Percentiles rank a stretch among this genome's conserved stretches.
Conservation (phyloP, 177 flowering plant species). For the Vitis hybrid region DNA sequence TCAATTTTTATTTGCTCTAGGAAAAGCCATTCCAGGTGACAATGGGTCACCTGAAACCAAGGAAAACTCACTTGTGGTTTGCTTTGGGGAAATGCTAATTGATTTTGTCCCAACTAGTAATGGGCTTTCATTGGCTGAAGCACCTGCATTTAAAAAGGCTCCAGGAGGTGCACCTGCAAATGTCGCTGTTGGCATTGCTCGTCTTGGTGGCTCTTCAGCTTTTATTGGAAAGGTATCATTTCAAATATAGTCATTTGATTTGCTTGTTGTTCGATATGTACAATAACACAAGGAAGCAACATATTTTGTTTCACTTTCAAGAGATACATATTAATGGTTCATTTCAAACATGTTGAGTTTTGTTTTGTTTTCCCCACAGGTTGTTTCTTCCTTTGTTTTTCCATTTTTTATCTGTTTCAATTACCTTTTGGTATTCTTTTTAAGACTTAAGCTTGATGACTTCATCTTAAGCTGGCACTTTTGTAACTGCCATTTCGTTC, state of each 20-base stretch:
- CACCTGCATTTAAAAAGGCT: slow-evolving; percentile 92
- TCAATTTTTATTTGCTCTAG: slow-evolving; percentile 23
- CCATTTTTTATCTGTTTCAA: no score
- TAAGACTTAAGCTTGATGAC: not conserved
- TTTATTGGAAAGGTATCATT: slow-evolving; percentile 82
- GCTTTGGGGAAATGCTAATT: slow-evolving; percentile 92
- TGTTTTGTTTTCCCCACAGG: not conserved
- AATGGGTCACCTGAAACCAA: slow-evolving; percentile 40
- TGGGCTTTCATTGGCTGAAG: slow-evolving; percentile 83
- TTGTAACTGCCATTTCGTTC: no score
- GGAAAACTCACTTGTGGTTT: slow-evolving; percentile 68
- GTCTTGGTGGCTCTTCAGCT: slow-evolving; percentile 91
- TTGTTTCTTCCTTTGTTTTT: no score
- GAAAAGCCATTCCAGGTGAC: slow-evolving; percentile 46
- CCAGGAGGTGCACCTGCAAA: slow-evolving; percentile 98
- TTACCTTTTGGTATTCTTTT: no score
- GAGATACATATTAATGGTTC: not conserved
- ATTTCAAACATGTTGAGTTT: not conserved
- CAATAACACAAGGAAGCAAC: not conserved
- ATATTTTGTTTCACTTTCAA: not conserved
- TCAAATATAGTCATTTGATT: no score
- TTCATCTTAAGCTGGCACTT: no score
- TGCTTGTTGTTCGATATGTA: not conserved
- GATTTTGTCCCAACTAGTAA: slow-evolving; percentile 86
- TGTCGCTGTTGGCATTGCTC: slow-evolving; percentile 91